Base-by-base conservation (phyloP, 345 rosid species). In the Acer yangbiense region DNA sequence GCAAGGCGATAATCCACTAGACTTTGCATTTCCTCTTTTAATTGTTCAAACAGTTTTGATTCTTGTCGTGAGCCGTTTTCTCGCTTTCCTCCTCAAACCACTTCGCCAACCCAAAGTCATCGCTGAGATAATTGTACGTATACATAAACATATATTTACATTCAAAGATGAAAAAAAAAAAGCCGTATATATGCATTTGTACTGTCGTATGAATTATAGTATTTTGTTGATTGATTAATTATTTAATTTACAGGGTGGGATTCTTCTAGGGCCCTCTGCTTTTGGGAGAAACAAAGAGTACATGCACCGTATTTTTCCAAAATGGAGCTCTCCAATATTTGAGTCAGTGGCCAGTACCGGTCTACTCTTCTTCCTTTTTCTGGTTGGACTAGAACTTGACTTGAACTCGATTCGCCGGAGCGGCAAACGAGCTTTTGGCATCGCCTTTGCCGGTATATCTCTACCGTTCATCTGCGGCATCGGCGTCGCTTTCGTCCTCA, bases 31-130 rank as follows among this genome's bases (percentile, higher is more conserved):
- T 82, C 98, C 98, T 23, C 82, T 95, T 65, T 80, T 95, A 41
- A 95, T 93, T 29, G 67, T 89, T 71, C 98, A 95, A 78, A 90
- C 94, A 66, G 79, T 90, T 54, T 77, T 92, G 55, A 88, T 95
- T 82, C 80, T 93, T 66, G 66, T 82, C 73, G 83, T 92, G 32
- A 88, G 91, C 73, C 94, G 98, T 32, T 68, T 76, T 77, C 89
- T 93, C 29, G 97, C 93, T 72, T 83, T 90, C 85, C 77, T 93
- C 55, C 90, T 95, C 79, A 95, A 89, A 82, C 98, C 98, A 41
- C 91, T 95, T 78, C 97, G 97, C 12, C 98, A 95, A 70, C 98
- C 98, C 68, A 90, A 83, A 84, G 98, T 95, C 90, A 90, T 93
- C 64, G 98, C 98, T 65, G 98, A 95, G 82, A 95, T 93, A 23